A percentile compares a stretch with the other conserved stretches of the same genome.
These are phyloP conservation scores for Leishmania major DNA, from an alignment of 208 protist species.

Conservation along the genomic window DNA sequence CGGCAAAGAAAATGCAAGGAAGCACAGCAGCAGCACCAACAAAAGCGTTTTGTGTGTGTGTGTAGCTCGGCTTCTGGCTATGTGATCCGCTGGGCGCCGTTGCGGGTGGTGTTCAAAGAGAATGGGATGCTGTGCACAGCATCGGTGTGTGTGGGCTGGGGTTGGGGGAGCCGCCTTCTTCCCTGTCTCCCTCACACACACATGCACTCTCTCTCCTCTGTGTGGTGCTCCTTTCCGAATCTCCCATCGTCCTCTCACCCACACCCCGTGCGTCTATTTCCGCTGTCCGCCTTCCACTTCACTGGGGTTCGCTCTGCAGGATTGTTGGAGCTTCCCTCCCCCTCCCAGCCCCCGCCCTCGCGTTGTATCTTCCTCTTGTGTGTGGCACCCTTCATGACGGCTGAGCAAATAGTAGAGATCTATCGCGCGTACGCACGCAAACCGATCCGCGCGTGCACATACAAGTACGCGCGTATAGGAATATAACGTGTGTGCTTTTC, in stretches of 20 bases:
- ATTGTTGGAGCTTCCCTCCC: too few species aligned
- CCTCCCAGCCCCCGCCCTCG: too few species aligned
- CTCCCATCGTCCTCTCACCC: not conserved
- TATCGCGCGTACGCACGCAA: not conserved
- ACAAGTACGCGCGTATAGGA: not conserved
- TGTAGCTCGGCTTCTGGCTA: not conserved
- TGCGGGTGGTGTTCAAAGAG: not conserved
- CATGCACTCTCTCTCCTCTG: not conserved
- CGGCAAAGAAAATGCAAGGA: not conserved
- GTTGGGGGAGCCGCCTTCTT: not conserved
- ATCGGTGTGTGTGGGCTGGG: not conserved
- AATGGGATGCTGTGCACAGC: not conserved
- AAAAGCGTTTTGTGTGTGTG: not conserved
- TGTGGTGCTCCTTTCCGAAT: not conserved
- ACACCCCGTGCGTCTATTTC: not conserved
- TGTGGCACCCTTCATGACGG: not conserved
- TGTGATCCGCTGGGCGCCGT: not conserved
- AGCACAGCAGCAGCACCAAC: not conserved
- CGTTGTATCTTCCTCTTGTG: not conserved
- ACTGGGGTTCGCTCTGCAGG: not conserved
- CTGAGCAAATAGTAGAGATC: not conserved
- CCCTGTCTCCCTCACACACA: not conserved
- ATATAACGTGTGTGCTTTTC: not conserved
- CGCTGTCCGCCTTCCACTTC: not conserved
- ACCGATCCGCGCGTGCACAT: not conserved